Evolutionary conservation across 1,284 basidiomycete species (phyloP), one percentile per base, ranked within the genome.

Genomic region (Waitea zeae): DNA sequence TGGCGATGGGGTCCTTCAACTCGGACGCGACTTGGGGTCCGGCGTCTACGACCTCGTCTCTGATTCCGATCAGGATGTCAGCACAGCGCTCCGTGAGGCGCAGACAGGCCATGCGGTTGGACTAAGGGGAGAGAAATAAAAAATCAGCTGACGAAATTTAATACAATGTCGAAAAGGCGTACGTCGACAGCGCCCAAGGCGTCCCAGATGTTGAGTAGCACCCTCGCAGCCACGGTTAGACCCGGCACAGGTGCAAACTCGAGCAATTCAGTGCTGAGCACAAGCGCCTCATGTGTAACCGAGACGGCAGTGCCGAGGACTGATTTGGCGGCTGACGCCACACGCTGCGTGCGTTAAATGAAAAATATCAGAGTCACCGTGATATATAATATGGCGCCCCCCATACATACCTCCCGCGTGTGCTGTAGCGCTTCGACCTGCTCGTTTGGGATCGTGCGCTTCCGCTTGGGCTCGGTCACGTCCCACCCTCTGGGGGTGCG

Each of bases 191-290:
- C 41, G 33, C 71, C 58, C 15, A 72, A 52, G 0, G 69, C 56
- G 36, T 73, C 64, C 76, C 76, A 79, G 14, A 79, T 72, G 12
- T 51, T 50, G 13, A 78, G 41, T 20, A 80, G 46, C 4, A 61
- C 61, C 26, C 50, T 55, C 0, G 70, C 74, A 0, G 64, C 68
- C 13, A 59, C 50, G 4, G 57, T 53, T 1, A 80, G 53, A 0
- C 71, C 74, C 1, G 65, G 62, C 15, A 78, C 45, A 9, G 76
- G 74, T 0, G 56, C 66, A 19, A 72, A 54, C 6, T 62, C 53
- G n/a, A 75, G 52, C 7, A 70, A 40, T 9, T 74, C 68, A 3
- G 56, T 53, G 19, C 61, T 56, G 3, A 61, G 35, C 18, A 51
- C 44, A 4, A 75, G 56, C 0, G 55, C 49, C 42, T 74, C 68